phyloP scores from a whole-genome alignment of 2,329 filamentous ascomycete genomes.

The Hymenoscyphus occultus region DNA sequence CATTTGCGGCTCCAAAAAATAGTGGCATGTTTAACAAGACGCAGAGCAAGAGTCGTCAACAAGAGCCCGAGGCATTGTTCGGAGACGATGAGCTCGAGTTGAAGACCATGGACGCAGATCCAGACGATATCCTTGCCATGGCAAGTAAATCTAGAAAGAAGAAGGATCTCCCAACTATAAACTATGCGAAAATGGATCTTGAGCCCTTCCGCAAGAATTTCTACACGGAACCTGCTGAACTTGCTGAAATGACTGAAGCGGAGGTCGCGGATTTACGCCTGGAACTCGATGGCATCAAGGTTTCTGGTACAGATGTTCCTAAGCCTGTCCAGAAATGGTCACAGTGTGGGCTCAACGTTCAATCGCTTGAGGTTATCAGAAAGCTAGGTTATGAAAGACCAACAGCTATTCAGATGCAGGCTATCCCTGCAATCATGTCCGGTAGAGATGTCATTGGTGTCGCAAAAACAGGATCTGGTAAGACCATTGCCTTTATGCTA shows the following conservation, averaged over 20 bases:
- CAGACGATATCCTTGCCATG: slow-evolving; percentile 62
- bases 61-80: slow-evolving; percentile 81
- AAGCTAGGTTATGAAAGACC: slow-evolving; percentile 81
- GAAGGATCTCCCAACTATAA: slow-evolving; percentile 85
- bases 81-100: slow-evolving; percentile 75
- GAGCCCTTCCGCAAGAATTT: slow-evolving; percentile 89
- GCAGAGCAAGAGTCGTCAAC: slow-evolving; percentile 48
- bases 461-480: slow-evolving; percentile 95
- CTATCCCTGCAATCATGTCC: slow-evolving; percentile 92
- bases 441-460: slow-evolving; percentile 94
- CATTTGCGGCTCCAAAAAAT: slow-evolving; percentile 43
- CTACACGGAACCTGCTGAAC: slow-evolving; percentile 84
- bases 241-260: slow-evolving; percentile 78
- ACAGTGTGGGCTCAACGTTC: slow-evolving; percentile 84
- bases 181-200: slow-evolving; percentile 84
- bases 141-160: slow-evolving; percentile 69
- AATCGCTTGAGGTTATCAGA: slow-evolving; percentile 81
- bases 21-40: slow-evolving; percentile 31
- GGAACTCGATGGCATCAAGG: slow-evolving; percentile 93
- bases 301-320: slow-evolving; percentile 81
- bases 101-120: slow-evolving; percentile 60
- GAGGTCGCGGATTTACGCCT: slow-evolving; percentile 78
- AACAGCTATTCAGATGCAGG: slow-evolving; percentile 93
- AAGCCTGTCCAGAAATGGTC: slow-evolving; percentile 97
- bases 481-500: slow-evolving; percentile 91